A percentile compares a stretch with the other conserved stretches of the same genome.
Evolutionary conservation across 768 basidiomycete species (phyloP).

Genomic region (Mycena polygramma): DNA sequence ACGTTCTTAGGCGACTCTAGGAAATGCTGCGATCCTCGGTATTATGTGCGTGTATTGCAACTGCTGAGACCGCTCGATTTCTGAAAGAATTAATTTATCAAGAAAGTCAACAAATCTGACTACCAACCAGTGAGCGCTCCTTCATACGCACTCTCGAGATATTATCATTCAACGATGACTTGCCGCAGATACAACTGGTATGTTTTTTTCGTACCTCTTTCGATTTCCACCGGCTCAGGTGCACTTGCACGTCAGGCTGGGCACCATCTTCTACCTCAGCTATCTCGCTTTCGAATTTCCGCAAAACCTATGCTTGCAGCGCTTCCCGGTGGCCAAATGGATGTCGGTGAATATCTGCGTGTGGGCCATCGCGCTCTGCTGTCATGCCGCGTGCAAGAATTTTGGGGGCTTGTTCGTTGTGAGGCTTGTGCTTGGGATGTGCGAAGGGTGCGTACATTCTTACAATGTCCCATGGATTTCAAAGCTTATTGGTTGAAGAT

Average conservation of each 20-base stretch:
- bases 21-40: constrained; percentile 76
- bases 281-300: constrained; percentile 82
- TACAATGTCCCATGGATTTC: constrained; percentile 60
- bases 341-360: constrained; percentile 82
- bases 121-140: constrained; percentile 67
- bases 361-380: constrained; percentile 72
- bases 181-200: constrained; percentile 23
- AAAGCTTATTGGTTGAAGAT: not conserved
- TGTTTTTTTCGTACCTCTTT: too few relatives aligned
- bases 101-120: constrained; percentile 62
- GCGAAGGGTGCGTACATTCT: constrained; percentile 76
- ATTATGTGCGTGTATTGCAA: constrained; percentile 65
- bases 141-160: not conserved
- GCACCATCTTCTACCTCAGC: constrained; percentile 80
- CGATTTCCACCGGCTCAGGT: too few relatives aligned
- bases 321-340: constrained; percentile 85
- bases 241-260: constrained; percentile 62
- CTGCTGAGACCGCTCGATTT: not conserved
- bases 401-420: constrained; percentile 75
- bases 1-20: constrained; percentile 66
- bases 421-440: constrained; percentile 76
- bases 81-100: not conserved
- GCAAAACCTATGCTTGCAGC: constrained; percentile 78
- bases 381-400: constrained; percentile 79
- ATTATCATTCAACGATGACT: too few relatives aligned